phyloP scores from a whole-genome alignment of 495 filamentous ascomycete species.

The Trichoderma asperelloides region DNA sequence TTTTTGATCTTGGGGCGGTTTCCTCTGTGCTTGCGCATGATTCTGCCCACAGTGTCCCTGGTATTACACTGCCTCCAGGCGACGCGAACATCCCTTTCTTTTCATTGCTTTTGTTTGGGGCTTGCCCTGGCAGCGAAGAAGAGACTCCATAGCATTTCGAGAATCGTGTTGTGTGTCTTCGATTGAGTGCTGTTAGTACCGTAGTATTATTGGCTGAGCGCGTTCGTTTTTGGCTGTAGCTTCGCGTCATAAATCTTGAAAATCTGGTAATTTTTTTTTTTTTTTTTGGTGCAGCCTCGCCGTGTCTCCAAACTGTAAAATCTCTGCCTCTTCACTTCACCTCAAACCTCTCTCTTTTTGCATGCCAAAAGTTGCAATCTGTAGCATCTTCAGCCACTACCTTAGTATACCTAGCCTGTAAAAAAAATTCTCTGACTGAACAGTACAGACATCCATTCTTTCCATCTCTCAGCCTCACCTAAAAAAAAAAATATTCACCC shows the following conservation, averaged over 20 bases:
- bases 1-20: slow-evolving; percentile 53
- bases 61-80: slow-evolving; percentile 27
- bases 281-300: background rate
- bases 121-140: slow-evolving; percentile 23
- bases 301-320: background rate
- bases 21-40: slow-evolving; percentile 42
- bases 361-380: too few species aligned
- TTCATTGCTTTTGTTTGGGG: slow-evolving; percentile 22
- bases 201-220: too few species aligned
- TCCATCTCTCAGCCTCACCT: too few species aligned
- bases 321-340: background rate
- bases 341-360: too few species aligned
- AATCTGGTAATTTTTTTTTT: too few species aligned
- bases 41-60: slow-evolving; percentile 23
- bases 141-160: slow-evolving; percentile 6
- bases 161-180: background rate
- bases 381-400: background rate
- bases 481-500: too few species aligned
- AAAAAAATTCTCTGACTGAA: background rate
- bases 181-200: too few species aligned
- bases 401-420: too few species aligned
- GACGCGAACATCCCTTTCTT: slow-evolving; percentile 21
- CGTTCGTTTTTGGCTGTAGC: background rate
- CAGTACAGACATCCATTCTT: background rate
- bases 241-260: background rate